Base-by-base conservation (phyloP, 306 rosid species). In the Argentina anserina region DNA sequence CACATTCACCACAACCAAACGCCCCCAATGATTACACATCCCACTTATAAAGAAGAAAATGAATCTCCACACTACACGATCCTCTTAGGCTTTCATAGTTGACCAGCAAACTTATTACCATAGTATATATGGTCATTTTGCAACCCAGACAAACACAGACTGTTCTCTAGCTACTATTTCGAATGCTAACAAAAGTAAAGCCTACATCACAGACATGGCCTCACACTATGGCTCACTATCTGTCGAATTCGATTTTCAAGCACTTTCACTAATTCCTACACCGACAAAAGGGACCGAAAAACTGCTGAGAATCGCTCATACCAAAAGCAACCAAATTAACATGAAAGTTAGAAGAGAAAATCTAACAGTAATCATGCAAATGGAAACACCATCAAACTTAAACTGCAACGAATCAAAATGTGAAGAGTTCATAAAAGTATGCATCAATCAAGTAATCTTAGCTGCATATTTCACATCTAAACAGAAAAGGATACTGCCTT, bases 401-500 rank as follows among this genome's bases (percentile, higher is more conserved):
- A 41, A 14, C 73, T 23, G 37, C 61, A n/a, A 33, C 33, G 13
- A 41, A 23, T 23, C 34, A n/a, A 52, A 40, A 52, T 5, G 39
- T 11, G 3, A 5, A 25, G 47, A 6, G 52, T 39, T 26, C 49
- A 61, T 20, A 46, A 46, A 31, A 46, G 72, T 59, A 28, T 21
- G 29, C 65, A 23, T 70, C 50, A 52, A 26, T 23, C 20, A 70
- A 15, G 37, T 39, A 42, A 26, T 15, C 41, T 71, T 26, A 26
- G 17, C 50, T 45, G 61, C 60, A 72, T 28, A 78, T 53, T 40
- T 31, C 34, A 6, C 33, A 46, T 69, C 23, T 63, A 69, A 62
- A 21, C 26, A 55, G 46, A 61, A n/a, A 89, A 91, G 99, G 99
- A 94, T 94, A 94, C 99, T 94, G 93, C 98, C 98, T 91, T 94